Percentiles rank a stretch among this genome's conserved stretches.
These are phyloP conservation scores for Rhodamnia rubescens DNA, from an alignment of 345 rosid genomes.

Conservation along the genomic window DNA sequence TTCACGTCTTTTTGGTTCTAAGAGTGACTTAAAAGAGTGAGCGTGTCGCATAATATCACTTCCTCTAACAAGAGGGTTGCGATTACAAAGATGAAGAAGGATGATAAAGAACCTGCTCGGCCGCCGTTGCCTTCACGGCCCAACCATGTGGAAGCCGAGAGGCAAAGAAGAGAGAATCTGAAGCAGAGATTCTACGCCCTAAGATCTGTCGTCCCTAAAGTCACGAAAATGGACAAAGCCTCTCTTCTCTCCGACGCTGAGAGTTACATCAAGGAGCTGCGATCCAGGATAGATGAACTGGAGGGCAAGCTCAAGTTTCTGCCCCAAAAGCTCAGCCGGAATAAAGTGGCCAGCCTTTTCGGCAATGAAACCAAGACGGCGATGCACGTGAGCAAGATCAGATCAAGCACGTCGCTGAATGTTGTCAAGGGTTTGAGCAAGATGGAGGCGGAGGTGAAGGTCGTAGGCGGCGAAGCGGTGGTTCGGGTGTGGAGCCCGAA, in stretches of 20 bases:
- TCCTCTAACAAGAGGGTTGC: neutral
- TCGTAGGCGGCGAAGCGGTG: slow-evolving; percentile 41
- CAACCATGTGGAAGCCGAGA: slow-evolving; percentile 79
- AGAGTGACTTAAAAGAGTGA: neutral
- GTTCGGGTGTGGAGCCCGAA: slow-evolving; percentile 29
- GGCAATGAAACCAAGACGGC: neutral
- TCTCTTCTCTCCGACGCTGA: slow-evolving; percentile 69
- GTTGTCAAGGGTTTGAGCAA: neutral
- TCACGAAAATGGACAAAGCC: slow-evolving; percentile 89
- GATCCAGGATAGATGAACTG: slow-evolving; percentile 31
- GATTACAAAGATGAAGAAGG: slow-evolving; percentile 7
- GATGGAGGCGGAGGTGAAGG: slow-evolving; percentile 39
- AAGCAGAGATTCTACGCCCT: slow-evolving; percentile 72
- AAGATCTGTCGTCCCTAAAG: slow-evolving; percentile 80
- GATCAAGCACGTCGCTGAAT: neutral
- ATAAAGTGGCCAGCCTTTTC: neutral
- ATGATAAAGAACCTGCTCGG: slow-evolving; percentile 25
- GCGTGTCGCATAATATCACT: neutral
- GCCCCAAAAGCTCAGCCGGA: neutral
- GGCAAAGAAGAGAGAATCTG: slow-evolving; percentile 74
- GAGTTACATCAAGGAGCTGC: slow-evolving; percentile 60
- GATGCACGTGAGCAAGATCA: neutral
- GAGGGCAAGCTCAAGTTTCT: slow-evolving; percentile 20
- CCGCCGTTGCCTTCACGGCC: slow-evolving; percentile 18
- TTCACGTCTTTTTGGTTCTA: neutral